Evolutionary conservation across 352 stramenopile species (phyloP).

Genomic region (Phytophthora pisi): DNA sequence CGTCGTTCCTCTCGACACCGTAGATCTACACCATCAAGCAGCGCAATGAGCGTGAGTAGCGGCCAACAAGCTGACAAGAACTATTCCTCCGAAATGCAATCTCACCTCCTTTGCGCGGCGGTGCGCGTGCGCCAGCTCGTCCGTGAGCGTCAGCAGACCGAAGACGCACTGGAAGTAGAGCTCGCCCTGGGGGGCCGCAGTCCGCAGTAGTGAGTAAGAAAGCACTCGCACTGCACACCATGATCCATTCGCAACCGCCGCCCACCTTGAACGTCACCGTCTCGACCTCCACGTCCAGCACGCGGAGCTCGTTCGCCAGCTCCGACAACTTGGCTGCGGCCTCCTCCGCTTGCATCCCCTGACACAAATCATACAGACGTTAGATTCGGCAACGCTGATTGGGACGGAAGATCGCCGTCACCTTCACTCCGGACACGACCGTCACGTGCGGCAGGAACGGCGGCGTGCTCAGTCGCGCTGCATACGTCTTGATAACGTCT

Average conservation of each 20-base stretch:
- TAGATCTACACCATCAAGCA: constrained; percentile 42
- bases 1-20: constrained; percentile 34
- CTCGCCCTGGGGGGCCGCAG: constrained; percentile 29
- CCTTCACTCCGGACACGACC: constrained; percentile 55
- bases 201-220: not conserved
- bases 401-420: constrained; percentile 10
- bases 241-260: not conserved
- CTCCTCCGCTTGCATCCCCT: constrained; percentile 39
- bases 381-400: not conserved
- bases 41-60: not conserved
- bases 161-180: constrained; percentile 81
- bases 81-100: not conserved
- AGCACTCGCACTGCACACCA: not conserved
- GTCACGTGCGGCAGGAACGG: constrained; percentile 67
- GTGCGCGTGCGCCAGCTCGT: constrained; percentile 44
- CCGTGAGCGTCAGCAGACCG: constrained; percentile 47
- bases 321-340: constrained; percentile 38
- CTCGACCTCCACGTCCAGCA: constrained; percentile 42
- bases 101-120: constrained; percentile 46
- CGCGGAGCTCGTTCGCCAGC: constrained; percentile 38
- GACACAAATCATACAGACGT: too few species aligned
- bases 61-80: not conserved
- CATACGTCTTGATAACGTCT: constrained; percentile 44
- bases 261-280: constrained; percentile 57
- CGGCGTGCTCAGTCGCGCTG: constrained; percentile 44